Conservation (phyloP, 306 rosid species). For the Prunus campanulata region DNA sequence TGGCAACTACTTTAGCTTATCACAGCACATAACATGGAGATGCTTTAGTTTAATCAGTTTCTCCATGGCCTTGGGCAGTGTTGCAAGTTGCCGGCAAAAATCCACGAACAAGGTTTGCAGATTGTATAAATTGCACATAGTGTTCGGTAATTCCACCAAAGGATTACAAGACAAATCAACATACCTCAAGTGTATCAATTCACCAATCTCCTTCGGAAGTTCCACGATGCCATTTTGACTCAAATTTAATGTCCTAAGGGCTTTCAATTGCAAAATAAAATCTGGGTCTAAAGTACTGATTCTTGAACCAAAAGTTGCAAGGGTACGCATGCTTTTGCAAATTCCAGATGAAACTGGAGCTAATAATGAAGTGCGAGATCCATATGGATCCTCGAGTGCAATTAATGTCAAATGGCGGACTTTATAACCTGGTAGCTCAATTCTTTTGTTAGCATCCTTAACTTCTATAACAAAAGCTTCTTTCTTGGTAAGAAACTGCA, state of each 20-base stretch:
- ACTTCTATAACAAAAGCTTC: background rate
- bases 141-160: background rate
- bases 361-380: background rate
- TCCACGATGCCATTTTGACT: fast-evolving
- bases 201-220: background rate
- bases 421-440: background rate
- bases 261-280: background rate
- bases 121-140: background rate
- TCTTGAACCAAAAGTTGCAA: background rate
- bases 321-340: background rate
- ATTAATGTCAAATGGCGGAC: background rate
- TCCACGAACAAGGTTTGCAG: background rate
- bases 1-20: background rate
- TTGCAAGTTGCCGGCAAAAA: fast-evolving
- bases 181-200: background rate
- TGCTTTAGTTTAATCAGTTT: background rate
- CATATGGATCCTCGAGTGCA: background rate
- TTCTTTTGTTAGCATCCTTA: background rate
- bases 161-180: background rate
- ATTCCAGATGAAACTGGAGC: background rate
- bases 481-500: background rate
- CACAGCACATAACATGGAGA: fast-evolving
- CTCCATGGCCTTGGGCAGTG: background rate
- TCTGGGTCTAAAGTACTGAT: background rate
- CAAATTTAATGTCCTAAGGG: background rate